phyloP scores from a whole-genome alignment of 805 yeast species.

The Suhomyces sp. region DNA sequence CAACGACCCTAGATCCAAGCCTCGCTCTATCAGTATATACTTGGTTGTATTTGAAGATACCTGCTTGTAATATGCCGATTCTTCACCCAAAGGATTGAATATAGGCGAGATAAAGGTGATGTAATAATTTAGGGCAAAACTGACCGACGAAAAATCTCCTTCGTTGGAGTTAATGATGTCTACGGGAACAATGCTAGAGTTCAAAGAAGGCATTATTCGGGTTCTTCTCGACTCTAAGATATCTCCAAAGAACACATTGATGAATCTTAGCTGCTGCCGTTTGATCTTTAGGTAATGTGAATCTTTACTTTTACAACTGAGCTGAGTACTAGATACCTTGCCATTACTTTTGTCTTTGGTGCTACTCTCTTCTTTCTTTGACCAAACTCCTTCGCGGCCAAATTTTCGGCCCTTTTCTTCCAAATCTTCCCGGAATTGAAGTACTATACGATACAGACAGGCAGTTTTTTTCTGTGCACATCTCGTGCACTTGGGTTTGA shows the following conservation, averaged over 20 bases:
- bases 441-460: constrained; percentile 19
- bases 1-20: constrained; percentile 20
- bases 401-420: constrained; percentile 22
- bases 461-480: constrained; percentile 15
- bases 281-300: constrained; percentile 13
- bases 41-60: constrained; percentile 4
- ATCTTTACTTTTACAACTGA: constrained; percentile 11
- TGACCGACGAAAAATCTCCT: constrained; percentile 13
- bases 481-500: constrained; percentile 20
- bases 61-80: constrained; percentile 8
- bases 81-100: constrained; percentile 24
- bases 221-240: constrained; percentile 3
- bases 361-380: constrained; percentile 10
- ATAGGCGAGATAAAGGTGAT: constrained; percentile 25
- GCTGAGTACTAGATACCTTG: constrained; percentile 4
- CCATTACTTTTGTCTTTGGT: not conserved
- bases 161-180: constrained; percentile 13
- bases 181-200: constrained; percentile 21
- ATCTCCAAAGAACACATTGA: constrained; percentile 17
- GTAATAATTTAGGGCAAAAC: constrained; percentile 24
- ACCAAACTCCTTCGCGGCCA: constrained; percentile 30
- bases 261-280: constrained; percentile 12
- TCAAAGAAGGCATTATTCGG: constrained; percentile 12
- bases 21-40: constrained; percentile 20
- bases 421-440: constrained; percentile 27